These are phyloP conservation scores for Capsella bursapastoris DNA, from an alignment of 345 rosid genomes.

Conservation along the genomic window DNA sequence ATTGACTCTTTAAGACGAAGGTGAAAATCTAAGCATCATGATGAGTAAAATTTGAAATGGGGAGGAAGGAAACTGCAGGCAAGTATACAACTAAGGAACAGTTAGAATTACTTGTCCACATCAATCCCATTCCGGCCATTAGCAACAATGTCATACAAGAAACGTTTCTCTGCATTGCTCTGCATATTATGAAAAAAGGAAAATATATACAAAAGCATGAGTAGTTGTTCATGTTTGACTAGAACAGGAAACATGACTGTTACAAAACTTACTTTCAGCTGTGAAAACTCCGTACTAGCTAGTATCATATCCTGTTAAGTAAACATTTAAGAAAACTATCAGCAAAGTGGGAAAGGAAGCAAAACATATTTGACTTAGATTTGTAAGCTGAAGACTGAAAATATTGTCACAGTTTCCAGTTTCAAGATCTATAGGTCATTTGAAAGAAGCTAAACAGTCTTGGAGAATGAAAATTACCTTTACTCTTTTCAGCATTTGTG, in stretches of 20 bases:
- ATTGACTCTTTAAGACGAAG: background rate
- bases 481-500: conserved; percentile 75
- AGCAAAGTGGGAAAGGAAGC: conserved; percentile 35
- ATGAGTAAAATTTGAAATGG: conserved; percentile 16
- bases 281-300: conserved; percentile 68
- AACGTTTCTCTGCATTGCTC: conserved; percentile 67
- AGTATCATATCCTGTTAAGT: conserved; percentile 83
- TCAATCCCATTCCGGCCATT: conserved; percentile 98
- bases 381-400: conserved; percentile 20
- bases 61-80: conserved; percentile 25
- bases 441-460: conserved; percentile 29
- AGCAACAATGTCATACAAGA: conserved; percentile 95
- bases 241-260: background rate
- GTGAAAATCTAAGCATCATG: background rate
- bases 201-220: conserved; percentile 26
- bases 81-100: conserved; percentile 17
- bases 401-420: conserved; percentile 9
- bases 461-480: conserved; percentile 57
- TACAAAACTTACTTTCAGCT: conserved; percentile 55
- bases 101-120: conserved; percentile 76
- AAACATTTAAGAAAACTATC: conserved; percentile 20
- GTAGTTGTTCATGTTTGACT: conserved; percentile 30
- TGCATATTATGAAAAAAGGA: conserved; percentile 36
- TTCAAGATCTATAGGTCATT: conserved; percentile 17
- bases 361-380: background rate